phyloP scores from a whole-genome alignment of 306 rosid genomes.

The Prunus mongolica region DNA sequence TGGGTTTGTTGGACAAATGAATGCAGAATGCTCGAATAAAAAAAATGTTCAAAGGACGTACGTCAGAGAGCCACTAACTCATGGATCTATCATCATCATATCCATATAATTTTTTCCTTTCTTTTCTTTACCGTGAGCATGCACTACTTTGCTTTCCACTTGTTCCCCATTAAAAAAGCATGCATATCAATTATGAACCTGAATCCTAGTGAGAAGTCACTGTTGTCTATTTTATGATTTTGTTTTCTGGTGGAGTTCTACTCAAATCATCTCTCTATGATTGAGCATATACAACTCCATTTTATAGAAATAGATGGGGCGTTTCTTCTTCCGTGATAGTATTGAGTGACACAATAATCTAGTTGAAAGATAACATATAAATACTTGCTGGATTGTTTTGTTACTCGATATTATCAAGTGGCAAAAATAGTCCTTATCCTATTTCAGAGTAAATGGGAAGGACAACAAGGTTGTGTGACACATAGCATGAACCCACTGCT shows the following conservation, averaged over 20 bases:
- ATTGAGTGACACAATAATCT: no score
- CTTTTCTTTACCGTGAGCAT: constrained; percentile 5
- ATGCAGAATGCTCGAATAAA: no score
- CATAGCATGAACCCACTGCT: no score
- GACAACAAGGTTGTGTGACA: background rate
- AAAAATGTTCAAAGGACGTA: no score
- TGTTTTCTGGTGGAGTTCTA: constrained; percentile 5
- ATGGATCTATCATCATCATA: constrained; percentile 1
- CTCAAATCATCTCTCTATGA: constrained; percentile 1
- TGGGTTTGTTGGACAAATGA: background rate
- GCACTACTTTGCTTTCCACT: constrained; percentile 25
- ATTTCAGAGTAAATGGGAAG: background rate
- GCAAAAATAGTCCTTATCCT: no score
- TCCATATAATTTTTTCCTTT: background rate
- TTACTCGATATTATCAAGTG: no score
- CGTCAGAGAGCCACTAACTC: background rate
- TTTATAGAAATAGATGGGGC: no score
- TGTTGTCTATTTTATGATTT: constrained; percentile 5
- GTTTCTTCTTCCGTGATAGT: no score
- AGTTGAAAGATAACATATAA: no score
- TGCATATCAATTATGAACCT: background rate
- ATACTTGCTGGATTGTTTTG: background rate
- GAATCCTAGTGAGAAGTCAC: background rate
- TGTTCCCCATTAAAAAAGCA: constrained; percentile 22
- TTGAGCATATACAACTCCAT: background rate